phyloP scores from a whole-genome alignment of 208 protist species.

The Leishmania amazonensis region DNA sequence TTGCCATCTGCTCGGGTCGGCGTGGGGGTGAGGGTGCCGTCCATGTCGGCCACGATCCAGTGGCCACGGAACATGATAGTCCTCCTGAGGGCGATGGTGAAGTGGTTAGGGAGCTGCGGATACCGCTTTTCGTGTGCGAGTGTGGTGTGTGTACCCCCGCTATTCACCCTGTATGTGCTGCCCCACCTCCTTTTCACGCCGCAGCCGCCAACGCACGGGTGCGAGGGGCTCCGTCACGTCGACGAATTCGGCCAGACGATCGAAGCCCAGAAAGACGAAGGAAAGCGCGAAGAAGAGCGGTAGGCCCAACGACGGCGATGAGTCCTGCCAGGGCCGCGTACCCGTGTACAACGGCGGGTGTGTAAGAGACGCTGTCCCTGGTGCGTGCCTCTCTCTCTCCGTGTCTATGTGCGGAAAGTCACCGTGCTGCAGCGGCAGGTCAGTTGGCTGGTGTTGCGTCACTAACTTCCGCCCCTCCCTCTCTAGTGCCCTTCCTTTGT shows the following conservation, averaged over 20 bases:
- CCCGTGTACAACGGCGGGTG: not conserved
- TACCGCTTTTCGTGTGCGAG: not conserved
- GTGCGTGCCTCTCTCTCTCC: not conserved
- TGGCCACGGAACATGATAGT: conserved; percentile 41
- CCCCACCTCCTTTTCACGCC: not conserved
- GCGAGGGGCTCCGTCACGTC: too few species aligned
- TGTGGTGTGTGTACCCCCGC: not conserved
- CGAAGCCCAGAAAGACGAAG: not conserved
- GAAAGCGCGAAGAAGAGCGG: not conserved
- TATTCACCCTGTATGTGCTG: not conserved
- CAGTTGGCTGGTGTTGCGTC: not conserved
- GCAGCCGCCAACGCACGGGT: not conserved
- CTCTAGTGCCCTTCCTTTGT: too few species aligned
- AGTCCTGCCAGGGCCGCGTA: not conserved
- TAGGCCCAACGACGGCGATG: not conserved
- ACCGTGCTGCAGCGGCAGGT: not conserved
- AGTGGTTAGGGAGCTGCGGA: not conserved
- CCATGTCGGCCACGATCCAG: conserved; percentile 69
- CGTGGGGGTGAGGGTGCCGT: conserved; percentile 62
- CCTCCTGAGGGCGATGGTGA: too few species aligned
- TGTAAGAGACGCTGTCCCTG: not conserved
- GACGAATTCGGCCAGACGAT: not conserved
- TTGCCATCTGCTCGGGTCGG: conserved; percentile 45
- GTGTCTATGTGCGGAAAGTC: not conserved
- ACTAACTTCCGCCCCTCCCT: too few species aligned